These are phyloP conservation scores for Peronospora tabacina DNA, from an alignment of 352 stramenopile genomes.

Conservation along the genomic window DNA sequence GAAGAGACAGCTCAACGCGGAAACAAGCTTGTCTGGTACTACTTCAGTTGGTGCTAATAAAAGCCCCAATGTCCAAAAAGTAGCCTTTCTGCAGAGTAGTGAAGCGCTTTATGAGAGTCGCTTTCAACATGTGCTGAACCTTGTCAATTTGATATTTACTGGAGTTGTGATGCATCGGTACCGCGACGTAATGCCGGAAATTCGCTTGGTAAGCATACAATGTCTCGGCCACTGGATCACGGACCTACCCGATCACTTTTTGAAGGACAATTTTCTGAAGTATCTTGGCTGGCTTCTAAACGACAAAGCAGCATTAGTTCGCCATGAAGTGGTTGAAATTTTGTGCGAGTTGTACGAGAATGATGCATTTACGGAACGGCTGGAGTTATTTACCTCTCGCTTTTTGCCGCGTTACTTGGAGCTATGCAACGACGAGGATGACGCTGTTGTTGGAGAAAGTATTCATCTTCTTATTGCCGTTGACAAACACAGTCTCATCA, in stretches of 20 bases:
- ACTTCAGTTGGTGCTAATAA: slow-evolving; percentile 26
- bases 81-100: slow-evolving; percentile 51
- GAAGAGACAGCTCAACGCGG: slow-evolving; percentile 63
- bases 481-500: slow-evolving; percentile 78
- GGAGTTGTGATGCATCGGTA: slow-evolving; percentile 77
- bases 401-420: slow-evolving; percentile 76
- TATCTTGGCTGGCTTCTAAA: slow-evolving; percentile 94
- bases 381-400: slow-evolving; percentile 73
- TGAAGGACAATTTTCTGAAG: slow-evolving; percentile 93
- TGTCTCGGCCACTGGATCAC: slow-evolving; percentile 81
- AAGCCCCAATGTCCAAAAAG: slow-evolving; percentile 38
- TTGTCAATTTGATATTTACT: slow-evolving; percentile 66
- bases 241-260: slow-evolving; percentile 83
- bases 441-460: slow-evolving; percentile 55
- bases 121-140: slow-evolving; percentile 44
- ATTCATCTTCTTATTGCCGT: slow-evolving; percentile 74
- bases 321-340: slow-evolving; percentile 73
- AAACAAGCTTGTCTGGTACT: slow-evolving; percentile 26
- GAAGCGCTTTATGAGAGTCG: slow-evolving; percentile 61
- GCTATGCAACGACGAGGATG: slow-evolving; percentile 74
- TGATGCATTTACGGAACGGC: slow-evolving; percentile 47
- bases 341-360: slow-evolving; percentile 81
- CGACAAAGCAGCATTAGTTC: slow-evolving; percentile 84
- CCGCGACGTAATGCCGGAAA: slow-evolving; percentile 90
- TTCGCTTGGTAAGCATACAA: slow-evolving; percentile 78